These are phyloP conservation scores for Penicillium nordicum DNA, from an alignment of 2,329 filamentous ascomycete genomes.

Conservation along the genomic window DNA sequence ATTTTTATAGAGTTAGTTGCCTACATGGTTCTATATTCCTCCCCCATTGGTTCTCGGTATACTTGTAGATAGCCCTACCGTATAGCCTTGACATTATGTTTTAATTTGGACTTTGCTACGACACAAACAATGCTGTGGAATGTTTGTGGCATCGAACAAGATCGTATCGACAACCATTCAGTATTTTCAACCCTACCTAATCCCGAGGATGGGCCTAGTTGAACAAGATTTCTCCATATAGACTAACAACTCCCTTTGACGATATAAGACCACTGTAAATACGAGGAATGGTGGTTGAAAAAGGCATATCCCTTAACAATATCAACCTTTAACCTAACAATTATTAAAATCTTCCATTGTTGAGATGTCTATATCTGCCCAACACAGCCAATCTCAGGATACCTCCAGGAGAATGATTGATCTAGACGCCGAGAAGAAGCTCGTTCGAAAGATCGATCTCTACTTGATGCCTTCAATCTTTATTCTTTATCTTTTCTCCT, in stretches of 20 bases:
- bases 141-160: background rate
- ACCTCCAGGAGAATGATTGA: background rate
- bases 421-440: background rate
- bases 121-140: background rate
- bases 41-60: background rate
- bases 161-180: background rate
- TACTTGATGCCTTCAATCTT: conserved; percentile 5
- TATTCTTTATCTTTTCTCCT: conserved; percentile 5
- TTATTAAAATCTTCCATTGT: background rate
- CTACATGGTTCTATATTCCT: background rate
- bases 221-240: background rate
- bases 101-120: background rate
- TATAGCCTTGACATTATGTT: background rate
- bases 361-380: background rate
- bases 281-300: background rate
- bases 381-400: background rate
- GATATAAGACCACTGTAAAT: background rate
- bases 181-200: background rate
- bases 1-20: background rate
- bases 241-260: background rate
- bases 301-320: background rate
- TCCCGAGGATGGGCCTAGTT: background rate
- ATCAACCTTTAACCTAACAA: too few species aligned
- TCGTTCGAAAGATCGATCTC: conserved; percentile 5
- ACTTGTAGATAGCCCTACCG: background rate